phyloP scores from a whole-genome alignment of 202 grass and related monocot genomes.

The Brachypodium distachyon region DNA sequence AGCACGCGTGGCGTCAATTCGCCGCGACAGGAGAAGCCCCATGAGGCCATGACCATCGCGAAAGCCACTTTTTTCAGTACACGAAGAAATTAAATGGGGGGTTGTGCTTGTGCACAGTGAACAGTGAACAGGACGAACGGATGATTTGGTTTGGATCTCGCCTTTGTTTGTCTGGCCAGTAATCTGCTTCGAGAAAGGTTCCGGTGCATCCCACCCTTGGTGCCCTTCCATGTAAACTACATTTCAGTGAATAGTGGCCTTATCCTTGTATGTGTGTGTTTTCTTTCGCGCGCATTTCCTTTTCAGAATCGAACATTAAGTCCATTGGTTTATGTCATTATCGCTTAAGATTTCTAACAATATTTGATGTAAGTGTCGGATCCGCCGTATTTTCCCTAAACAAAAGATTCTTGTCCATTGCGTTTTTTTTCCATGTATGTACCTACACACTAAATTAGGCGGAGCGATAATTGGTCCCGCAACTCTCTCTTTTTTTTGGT shows the following conservation, averaged over 20 bases:
- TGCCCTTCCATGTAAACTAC: background rate
- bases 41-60: background rate
- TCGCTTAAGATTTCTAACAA: too few relatives aligned
- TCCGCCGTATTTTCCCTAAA: too few relatives aligned
- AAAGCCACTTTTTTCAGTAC: conserved; percentile 7
- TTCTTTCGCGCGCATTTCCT: background rate
- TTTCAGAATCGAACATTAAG: background rate
- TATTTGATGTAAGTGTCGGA: too few relatives aligned
- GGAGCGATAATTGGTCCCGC: too few relatives aligned
- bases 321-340: too few relatives aligned
- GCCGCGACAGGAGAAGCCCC: background rate
- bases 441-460: too few relatives aligned
- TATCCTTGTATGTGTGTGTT: background rate
- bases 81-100: background rate
- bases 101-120: background rate
- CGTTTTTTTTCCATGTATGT: too few relatives aligned
- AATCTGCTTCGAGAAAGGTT: background rate
- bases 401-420: too few relatives aligned
- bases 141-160: background rate
- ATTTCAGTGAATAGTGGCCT: background rate
- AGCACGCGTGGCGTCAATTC: background rate
- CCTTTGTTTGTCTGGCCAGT: conserved; percentile 11
- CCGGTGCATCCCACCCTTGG: background rate
- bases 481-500: too few relatives aligned
- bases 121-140: background rate